Evolutionary conservation across 2,329 filamentous ascomycete genomes (phyloP).

Genomic region (Microdochium paspali): DNA sequence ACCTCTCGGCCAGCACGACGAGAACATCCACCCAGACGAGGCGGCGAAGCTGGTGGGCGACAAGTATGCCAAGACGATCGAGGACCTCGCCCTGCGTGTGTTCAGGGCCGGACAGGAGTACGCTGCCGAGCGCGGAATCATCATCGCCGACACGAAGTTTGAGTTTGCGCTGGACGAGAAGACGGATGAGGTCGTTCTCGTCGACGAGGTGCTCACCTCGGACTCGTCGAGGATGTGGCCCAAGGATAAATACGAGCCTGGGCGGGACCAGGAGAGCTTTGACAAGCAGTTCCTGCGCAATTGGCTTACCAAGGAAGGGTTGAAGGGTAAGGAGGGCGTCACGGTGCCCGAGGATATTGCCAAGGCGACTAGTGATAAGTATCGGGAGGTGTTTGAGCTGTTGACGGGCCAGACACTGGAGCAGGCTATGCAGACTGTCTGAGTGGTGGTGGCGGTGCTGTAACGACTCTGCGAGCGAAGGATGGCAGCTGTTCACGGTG

Average conservation of each 20-base stretch:
- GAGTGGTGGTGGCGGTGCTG: not conserved
- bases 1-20: slow-evolving; percentile 65
- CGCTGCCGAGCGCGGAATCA: slow-evolving; percentile 56
- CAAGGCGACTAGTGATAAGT: slow-evolving; percentile 59
- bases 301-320: slow-evolving; percentile 64
- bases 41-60: slow-evolving; percentile 56
- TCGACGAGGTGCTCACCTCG: slow-evolving; percentile 79
- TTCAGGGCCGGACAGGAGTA: slow-evolving; percentile 56
- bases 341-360: slow-evolving; percentile 64
- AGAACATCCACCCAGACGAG: slow-evolving; percentile 71
- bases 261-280: slow-evolving; percentile 70
- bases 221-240: slow-evolving; percentile 85
- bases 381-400: slow-evolving; percentile 64
- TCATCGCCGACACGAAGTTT: slow-evolving; percentile 64
- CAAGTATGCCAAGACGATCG: slow-evolving; percentile 54
- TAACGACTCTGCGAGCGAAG: too few species aligned
- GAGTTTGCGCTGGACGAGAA: slow-evolving; percentile 62
- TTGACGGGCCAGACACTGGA: slow-evolving; percentile 46
- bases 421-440: slow-evolving; percentile 8
- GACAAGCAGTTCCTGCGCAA: slow-evolving; percentile 83
- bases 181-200: slow-evolving; percentile 59
- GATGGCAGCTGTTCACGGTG: too few species aligned
- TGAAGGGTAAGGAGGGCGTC: slow-evolving; percentile 69
- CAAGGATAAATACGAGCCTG: slow-evolving; percentile 59
- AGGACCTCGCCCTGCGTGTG: slow-evolving; percentile 52